Conservation (phyloP, 495 filamentous ascomycete species). For the Evernia prunastri region DNA sequence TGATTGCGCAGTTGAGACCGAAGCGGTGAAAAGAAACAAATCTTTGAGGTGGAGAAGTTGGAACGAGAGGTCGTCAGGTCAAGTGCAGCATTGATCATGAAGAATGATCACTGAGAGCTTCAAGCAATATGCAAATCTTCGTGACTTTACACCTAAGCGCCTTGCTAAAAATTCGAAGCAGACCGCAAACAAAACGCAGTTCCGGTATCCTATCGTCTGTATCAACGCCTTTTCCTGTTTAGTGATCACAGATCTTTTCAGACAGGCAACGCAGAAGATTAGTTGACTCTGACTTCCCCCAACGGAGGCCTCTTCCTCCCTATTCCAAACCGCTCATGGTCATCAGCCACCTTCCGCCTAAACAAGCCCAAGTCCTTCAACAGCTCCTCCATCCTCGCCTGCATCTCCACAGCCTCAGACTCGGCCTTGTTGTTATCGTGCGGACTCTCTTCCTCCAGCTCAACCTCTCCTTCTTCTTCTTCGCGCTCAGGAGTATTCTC, state of each 20-base stretch:
- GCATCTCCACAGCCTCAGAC: slow-evolving; percentile 38
- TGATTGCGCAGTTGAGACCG: slow-evolving; percentile 51
- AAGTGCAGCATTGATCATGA: neutral
- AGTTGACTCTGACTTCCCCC: slow-evolving; percentile 26
- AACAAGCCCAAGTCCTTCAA: slow-evolving; percentile 61
- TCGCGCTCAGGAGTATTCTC: slow-evolving; percentile 31
- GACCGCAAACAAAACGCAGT: slow-evolving; percentile 1
- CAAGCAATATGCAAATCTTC: neutral
- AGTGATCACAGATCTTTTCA: neutral
- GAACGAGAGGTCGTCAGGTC: neutral
- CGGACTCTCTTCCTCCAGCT: slow-evolving; percentile 34
- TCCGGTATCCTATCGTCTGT: neutral
- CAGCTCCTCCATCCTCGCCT: slow-evolving; percentile 39
- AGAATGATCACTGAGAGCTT: neutral
- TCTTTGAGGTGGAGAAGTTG: neutral
- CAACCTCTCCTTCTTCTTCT: slow-evolving; percentile 39
- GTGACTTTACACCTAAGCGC: slow-evolving; percentile 6
- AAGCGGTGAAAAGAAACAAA: slow-evolving; percentile 34
- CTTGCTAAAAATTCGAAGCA: slow-evolving; percentile 4
- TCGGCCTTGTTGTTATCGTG: slow-evolving; percentile 39
- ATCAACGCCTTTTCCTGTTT: neutral
- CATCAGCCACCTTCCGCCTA: slow-evolving; percentile 74
- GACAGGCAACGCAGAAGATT: neutral
- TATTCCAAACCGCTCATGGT: slow-evolving; percentile 53
- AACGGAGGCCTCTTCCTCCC: slow-evolving; percentile 23